Evolutionary conservation across 2,329 filamentous ascomycete genomes (phyloP).

Genomic region (Trichoderma sp.): DNA sequence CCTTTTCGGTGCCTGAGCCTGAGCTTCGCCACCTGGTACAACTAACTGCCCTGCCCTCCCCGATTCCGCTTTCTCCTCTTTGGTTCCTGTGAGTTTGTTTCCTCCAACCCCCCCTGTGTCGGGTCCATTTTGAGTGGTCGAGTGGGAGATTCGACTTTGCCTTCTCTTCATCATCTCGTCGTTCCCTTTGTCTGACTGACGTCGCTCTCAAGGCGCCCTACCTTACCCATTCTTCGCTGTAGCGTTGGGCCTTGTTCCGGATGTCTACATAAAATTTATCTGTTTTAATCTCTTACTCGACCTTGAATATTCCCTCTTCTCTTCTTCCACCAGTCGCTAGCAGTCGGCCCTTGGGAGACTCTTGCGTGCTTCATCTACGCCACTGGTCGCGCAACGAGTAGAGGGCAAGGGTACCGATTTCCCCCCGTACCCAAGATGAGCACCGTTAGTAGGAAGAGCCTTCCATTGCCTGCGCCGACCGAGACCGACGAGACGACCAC

Average conservation of each 20-base stretch:
- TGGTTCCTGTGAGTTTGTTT: slow-evolving; percentile 11
- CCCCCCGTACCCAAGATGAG: slow-evolving; percentile 46
- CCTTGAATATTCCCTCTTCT: background rate
- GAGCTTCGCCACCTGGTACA: slow-evolving; percentile 18
- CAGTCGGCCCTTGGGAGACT: background rate
- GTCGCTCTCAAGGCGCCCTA: background rate
- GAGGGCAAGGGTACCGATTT: background rate
- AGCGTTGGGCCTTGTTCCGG: slow-evolving; percentile 9
- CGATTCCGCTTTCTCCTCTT: slow-evolving; percentile 8
- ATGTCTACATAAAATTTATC: slow-evolving; percentile 14
- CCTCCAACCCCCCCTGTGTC: slow-evolving; percentile 4
- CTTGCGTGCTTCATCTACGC: background rate
- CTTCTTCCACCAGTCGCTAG: background rate
- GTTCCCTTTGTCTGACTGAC: slow-evolving; percentile 5
- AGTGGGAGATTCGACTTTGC: background rate
- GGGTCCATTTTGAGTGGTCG: slow-evolving; percentile 6
- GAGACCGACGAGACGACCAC: slow-evolving; percentile 64
- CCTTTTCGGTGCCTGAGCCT: slow-evolving; percentile 18
- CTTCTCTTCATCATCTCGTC: background rate
- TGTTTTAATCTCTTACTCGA: slow-evolving; percentile 3
- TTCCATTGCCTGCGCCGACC: slow-evolving; percentile 75
- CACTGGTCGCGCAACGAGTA: background rate
- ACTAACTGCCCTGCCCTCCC: slow-evolving; percentile 11
- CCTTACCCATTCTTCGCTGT: background rate
- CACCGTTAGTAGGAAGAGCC: slow-evolving; percentile 53